Evolutionary conservation across 768 basidiomycete genomes (phyloP), one percentile per base, ranked within the genome.

Genomic region (Leucocoprinus leucothites): DNA sequence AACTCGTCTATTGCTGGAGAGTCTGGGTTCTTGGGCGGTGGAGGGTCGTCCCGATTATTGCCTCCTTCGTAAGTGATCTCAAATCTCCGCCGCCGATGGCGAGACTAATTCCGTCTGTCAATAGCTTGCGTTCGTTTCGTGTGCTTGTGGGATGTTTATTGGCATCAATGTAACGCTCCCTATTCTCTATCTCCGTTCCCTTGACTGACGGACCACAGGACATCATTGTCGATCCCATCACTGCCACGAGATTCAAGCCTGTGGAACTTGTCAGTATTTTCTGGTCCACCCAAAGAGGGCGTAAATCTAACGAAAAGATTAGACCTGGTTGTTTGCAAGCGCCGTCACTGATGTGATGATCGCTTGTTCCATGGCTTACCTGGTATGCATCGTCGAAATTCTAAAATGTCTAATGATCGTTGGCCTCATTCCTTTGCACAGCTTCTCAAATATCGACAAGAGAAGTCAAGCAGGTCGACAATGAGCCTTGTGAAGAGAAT

Each of bases 1-100:
- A 48, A 42, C 22, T 55, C 9, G 53, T 55, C 3, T 55, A 55
- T 22, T 48, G 46, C 18, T 55, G 53, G 53, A 46, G 53, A 31
- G 19, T 55, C 36, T 26, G 45, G 26, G 25, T 40, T 19, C 26
- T 55, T 3, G 41, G 53, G 16, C 26, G 41, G 25, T 42, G 46
- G 46, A 55, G 28, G 25, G 26, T 55, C 14, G 14, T 55, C 2
- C 53, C 53, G 8, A 35, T 25, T 9, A 19, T 48, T n/a, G n/a
- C 48, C 13, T 18, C 26, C 4, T 40, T 42, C 25, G 53, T 48
- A 22, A 26, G 53, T 48, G 14, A 2, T 19, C 26, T 41, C 26
- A 3, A 3, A 36, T 25, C 36, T 9, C 28, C 14, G 19, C 11
- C 7, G 21, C 22, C 22, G 8, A 13, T 9, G 11, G 5, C 7